phyloP scores from a whole-genome alignment of 331 rosid species.

The Quercus phellos region DNA sequence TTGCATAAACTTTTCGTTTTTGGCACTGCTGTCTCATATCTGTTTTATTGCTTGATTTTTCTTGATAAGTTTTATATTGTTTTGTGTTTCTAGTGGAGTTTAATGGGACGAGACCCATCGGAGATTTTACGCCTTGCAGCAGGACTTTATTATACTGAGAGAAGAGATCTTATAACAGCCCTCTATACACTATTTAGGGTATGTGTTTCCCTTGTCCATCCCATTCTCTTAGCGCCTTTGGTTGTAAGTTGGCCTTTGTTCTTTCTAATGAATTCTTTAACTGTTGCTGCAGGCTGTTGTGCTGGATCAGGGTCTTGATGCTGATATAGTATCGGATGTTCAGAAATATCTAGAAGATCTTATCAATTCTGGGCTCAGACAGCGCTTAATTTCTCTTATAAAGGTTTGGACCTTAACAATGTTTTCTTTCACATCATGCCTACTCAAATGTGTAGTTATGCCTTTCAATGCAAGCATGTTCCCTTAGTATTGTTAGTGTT shows the following conservation, averaged over 20 bases:
- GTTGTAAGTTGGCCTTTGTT: slow-evolving; percentile 1
- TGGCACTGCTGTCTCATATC: neutral
- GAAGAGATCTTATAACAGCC: slow-evolving; percentile 82
- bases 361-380: slow-evolving; percentile 73
- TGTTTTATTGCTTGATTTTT: neutral
- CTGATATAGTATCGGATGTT: slow-evolving; percentile 65
- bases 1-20: neutral
- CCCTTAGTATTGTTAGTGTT: neutral
- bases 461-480: neutral
- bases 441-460: neutral
- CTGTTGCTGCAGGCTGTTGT: slow-evolving; percentile 73
- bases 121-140: slow-evolving; percentile 82
- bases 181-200: slow-evolving; percentile 87
- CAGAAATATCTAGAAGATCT: slow-evolving; percentile 85
- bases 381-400: slow-evolving; percentile 70
- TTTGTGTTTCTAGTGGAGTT: slow-evolving; percentile 59
- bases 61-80: slow-evolving; percentile 1
- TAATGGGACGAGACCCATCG: slow-evolving; percentile 82
- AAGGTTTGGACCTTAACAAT: slow-evolving; percentile 50
- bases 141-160: slow-evolving; percentile 93
- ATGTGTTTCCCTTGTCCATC: slow-evolving; percentile 17
- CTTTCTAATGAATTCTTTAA: slow-evolving; percentile 10
- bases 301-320: slow-evolving; percentile 87
- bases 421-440: neutral
- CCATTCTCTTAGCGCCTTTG: slow-evolving; percentile 12